Base-by-base conservation (phyloP, 148 eudicot genomes). In the Polygonum aviculare region DNA sequence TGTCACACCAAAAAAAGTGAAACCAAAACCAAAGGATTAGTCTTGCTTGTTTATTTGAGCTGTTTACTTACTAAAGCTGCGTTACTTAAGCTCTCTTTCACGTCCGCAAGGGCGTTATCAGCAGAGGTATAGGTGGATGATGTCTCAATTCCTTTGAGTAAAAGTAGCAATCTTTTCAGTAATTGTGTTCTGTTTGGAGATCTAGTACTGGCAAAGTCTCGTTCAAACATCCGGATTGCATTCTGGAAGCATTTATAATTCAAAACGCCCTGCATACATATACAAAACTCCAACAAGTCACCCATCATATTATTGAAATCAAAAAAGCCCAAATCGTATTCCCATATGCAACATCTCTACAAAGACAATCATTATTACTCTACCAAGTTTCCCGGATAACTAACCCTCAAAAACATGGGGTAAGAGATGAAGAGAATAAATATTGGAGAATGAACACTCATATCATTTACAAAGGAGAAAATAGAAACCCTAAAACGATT, bases 181-280 rank as follows among this genome's bases (percentile, higher is more conserved):
- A 95, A 77, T 75, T 89, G 92, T 77, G 82, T 80, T 87, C 98
- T 88, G 82, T 95, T 97, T 33, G 82, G 82, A 52, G 94, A 97
- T 82, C 90, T 84, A 83, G 84, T 86, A 78, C 88, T 87, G 77
- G 92, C 83, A 77, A 97, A 84, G 69, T 94, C 97, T 80, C 89
- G 96, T 83, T 95, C 98, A 78, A 95, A 84, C 82, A 94, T 87
- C 85, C 88, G 90, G 71, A 90, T 92, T 69, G 97, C 91, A 81
- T 75, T 84, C 90, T 86, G 89, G 79, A 87, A 86, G 85, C 94
- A 92, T 84, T 78, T 95, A 77, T 89, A 86, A 84, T 79, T 92
- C 69, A 87, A 85, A 71, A 86, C 77, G 49, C 84, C 98, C 98
- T 95, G 87, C 76, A 78, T 35, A 55, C 52, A 62, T 4, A 80